phyloP scores from a whole-genome alignment of 1,284 basidiomycete species.

The Microbotryomycetes sp. region DNA sequence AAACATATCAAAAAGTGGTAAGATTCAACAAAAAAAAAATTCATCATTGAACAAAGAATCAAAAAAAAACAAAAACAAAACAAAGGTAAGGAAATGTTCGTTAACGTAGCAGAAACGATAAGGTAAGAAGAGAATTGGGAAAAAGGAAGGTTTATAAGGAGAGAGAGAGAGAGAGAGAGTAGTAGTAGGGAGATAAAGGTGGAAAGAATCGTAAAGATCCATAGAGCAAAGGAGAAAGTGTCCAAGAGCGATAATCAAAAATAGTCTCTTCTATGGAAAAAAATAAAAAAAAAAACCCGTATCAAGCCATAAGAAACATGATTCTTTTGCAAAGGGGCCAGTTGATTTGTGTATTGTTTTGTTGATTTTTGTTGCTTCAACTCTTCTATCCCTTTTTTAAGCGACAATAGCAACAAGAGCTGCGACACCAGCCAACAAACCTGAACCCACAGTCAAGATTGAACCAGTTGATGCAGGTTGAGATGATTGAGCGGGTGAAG shows the following conservation, averaged over 20 bases:
- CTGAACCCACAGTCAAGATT: neutral
- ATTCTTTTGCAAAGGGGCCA: too few species aligned
- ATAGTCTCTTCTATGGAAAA: neutral
- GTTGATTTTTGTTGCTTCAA: too few species aligned
- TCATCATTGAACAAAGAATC: neutral
- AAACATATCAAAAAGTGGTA: too few species aligned
- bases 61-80: neutral
- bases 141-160: neutral
- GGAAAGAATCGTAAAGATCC: neutral
- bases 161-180: neutral
- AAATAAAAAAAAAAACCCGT: neutral
- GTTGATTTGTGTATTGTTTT: too few species aligned
- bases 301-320: neutral
- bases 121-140: neutral
- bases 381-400: too few species aligned
- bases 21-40: too few species aligned
- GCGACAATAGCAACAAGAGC: neutral
- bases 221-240: neutral
- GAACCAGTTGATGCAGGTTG: neutral
- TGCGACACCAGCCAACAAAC: neutral
- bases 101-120: neutral
- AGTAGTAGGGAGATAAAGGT: neutral
- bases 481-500: neutral
- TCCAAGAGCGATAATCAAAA: neutral
- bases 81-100: too few species aligned